Evolutionary conservation across 768 basidiomycete genomes (phyloP).

Genomic region (Roridomyces roridus): DNA sequence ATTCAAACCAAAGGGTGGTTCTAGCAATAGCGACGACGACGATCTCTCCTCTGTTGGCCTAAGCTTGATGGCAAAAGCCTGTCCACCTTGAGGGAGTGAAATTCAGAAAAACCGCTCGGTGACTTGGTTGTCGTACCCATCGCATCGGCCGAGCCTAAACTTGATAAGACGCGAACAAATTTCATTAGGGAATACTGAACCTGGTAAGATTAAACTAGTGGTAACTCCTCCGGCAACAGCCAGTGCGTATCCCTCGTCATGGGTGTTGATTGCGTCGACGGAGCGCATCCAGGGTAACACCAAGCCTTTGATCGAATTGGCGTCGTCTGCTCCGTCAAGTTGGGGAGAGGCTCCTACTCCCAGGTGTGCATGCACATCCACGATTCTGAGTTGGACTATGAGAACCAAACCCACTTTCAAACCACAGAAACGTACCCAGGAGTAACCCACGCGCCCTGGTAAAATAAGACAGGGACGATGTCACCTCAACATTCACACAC

Average conservation of each 20-base stretch:
- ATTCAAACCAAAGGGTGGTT: constrained; percentile 67
- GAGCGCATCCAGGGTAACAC: constrained; percentile 66
- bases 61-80: constrained; percentile 84
- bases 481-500: constrained; percentile 27
- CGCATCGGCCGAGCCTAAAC: constrained; percentile 63
- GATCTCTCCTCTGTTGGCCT: constrained; percentile 75
- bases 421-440: constrained; percentile 51
- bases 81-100: constrained; percentile 61
- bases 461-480: constrained; percentile 34
- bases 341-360: constrained; percentile 40
- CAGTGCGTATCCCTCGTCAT: constrained; percentile 69
- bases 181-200: too few relatives aligned
- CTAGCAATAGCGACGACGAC: constrained; percentile 76
- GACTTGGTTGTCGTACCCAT: constrained; percentile 45
- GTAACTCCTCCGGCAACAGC: constrained; percentile 83
- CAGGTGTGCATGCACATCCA: constrained; percentile 63
- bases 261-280: constrained; percentile 78
- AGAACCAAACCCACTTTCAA: too few relatives aligned
- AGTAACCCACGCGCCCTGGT: constrained; percentile 74
- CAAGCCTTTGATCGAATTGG: constrained; percentile 56
- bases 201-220: constrained; percentile 71
- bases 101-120: not conserved
- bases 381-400: too few relatives aligned
- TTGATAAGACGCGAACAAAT: too few relatives aligned
- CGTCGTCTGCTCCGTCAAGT: constrained; percentile 48